A percentile compares a stretch with the other conserved stretches of the same genome.
phyloP scores from a whole-genome alignment of 495 filamentous ascomycete species.

The Cenococcum geophilum region DNA sequence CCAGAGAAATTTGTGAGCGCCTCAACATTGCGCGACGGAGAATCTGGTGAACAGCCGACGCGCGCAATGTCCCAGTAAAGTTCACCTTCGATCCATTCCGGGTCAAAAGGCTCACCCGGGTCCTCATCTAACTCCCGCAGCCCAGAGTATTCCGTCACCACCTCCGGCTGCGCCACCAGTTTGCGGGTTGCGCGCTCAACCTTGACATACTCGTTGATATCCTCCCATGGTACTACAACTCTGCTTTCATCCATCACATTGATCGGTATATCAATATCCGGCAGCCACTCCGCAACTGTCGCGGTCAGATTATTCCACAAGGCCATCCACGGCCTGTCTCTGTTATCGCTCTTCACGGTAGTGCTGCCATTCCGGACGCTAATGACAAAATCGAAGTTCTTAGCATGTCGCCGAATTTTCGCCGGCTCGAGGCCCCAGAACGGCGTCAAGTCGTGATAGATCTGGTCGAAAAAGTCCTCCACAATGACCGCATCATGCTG shows the following conservation, averaged over 20 bases:
- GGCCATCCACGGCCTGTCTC: conserved; percentile 29
- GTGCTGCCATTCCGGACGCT: conserved; percentile 33
- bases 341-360: conserved; percentile 27
- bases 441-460: conserved; percentile 37
- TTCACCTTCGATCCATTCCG: conserved; percentile 16
- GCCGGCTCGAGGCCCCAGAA: conserved; percentile 38
- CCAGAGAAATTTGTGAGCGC: conserved; percentile 31
- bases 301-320: conserved; percentile 31
- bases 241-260: conserved; percentile 39
- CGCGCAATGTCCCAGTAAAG: conserved; percentile 36
- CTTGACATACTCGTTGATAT: conserved; percentile 34
- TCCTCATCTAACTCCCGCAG: conserved; percentile 14
- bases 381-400: conserved; percentile 26
- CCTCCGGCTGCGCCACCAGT: conserved; percentile 11
- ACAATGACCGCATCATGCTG: conserved; percentile 34
- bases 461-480: conserved; percentile 41
- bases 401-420: conserved; percentile 33
- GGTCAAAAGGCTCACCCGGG: conserved; percentile 11
- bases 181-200: conserved; percentile 24
- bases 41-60: conserved; percentile 34
- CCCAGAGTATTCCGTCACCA: conserved; percentile 15
- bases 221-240: conserved; percentile 37
- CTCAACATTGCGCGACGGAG: conserved; percentile 28
- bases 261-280: conserved; percentile 37
- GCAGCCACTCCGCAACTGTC: conserved; percentile 29